Evolutionary conservation across 208 protist species (phyloP).

Genomic region (Herpetomonas muscarum): DNA sequence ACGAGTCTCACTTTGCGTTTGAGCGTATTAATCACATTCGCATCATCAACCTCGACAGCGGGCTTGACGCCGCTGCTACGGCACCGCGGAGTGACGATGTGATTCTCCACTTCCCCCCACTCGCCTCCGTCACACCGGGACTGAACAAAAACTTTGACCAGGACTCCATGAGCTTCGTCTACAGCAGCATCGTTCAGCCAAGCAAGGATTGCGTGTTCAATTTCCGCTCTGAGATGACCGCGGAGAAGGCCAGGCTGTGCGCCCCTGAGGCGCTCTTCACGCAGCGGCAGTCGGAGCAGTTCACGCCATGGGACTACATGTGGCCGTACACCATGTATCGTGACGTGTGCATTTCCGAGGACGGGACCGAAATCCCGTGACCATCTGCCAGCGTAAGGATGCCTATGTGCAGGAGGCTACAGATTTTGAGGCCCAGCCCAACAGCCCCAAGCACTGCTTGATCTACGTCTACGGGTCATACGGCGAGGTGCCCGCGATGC

Average conservation of each 20-base stretch:
- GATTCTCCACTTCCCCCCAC: slow-evolving; percentile 83
- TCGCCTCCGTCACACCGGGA: slow-evolving; percentile 69
- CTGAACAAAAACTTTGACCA: slow-evolving; percentile 90
- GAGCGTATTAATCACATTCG: slow-evolving; percentile 83
- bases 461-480: slow-evolving; percentile 92
- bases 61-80: slow-evolving; percentile 53
- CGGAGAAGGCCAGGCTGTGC: slow-evolving; percentile 54
- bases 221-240: slow-evolving; percentile 78
- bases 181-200: slow-evolving; percentile 82
- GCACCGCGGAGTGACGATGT: slow-evolving; percentile 56
- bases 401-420: slow-evolving; percentile 87
- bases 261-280: slow-evolving; percentile 80
- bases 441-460: slow-evolving; percentile 84
- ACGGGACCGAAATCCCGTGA: slow-evolving; percentile 87
- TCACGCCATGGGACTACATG: slow-evolving; percentile 92
- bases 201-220: slow-evolving; percentile 80
- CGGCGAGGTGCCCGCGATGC: slow-evolving; percentile 87
- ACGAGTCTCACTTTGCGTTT: slow-evolving; percentile 81
- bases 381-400: slow-evolving; percentile 84
- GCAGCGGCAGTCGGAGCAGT: slow-evolving; percentile 88
- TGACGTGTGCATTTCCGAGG: slow-evolving; percentile 76
- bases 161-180: slow-evolving; percentile 85
- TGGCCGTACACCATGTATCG: slow-evolving; percentile 91
- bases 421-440: slow-evolving; percentile 85
- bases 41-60: slow-evolving; percentile 76